These are phyloP conservation scores for Pistacia vera DNA, from an alignment of 345 rosid species.

Conservation along the genomic window DNA sequence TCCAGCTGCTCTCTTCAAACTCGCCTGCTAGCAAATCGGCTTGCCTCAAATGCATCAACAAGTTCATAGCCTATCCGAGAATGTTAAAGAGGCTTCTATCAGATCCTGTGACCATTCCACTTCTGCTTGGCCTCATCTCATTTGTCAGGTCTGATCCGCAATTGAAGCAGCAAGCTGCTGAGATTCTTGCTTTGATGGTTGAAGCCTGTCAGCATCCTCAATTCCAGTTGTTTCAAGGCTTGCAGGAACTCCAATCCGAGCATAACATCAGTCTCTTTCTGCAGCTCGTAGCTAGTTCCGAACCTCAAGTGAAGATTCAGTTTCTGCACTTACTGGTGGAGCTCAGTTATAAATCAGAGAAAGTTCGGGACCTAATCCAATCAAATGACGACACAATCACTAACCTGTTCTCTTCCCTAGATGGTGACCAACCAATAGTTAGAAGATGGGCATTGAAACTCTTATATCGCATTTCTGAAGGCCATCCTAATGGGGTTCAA, in stretches of 20 bases:
- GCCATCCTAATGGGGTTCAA: constrained; percentile 40
- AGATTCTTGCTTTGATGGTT: constrained; percentile 44
- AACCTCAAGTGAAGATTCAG: constrained; percentile 36
- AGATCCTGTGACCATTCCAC: constrained; percentile 40
- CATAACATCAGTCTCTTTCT: constrained; percentile 45
- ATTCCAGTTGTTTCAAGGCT: constrained; percentile 38
- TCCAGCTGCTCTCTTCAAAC: constrained; percentile 46
- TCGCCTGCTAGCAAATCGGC: constrained; percentile 42
- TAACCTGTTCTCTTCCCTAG: constrained; percentile 44
- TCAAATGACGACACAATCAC: constrained; percentile 27
- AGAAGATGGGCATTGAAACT: constrained; percentile 50
- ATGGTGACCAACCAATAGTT: constrained; percentile 23
- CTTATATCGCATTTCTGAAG: constrained; percentile 40
- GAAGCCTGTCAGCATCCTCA: constrained; percentile 32
- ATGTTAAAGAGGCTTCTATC: constrained; percentile 40
- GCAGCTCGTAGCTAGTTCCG: constrained; percentile 30
- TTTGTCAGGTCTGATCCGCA: constrained; percentile 32
- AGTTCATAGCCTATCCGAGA: constrained; percentile 35
- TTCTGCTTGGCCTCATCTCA: constrained; percentile 37
- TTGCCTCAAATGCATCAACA: constrained; percentile 48
- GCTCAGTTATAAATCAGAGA: constrained; percentile 44
- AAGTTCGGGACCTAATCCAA: constrained; percentile 34
- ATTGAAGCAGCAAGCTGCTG: constrained; percentile 45
- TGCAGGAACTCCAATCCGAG: constrained; percentile 49
- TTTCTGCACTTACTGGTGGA: constrained; percentile 47